A percentile compares a stretch with the other conserved stretches of the same genome.
Conservation (phyloP, 352 stramenopile species). For the Globisporangium uncinulatum region DNA sequence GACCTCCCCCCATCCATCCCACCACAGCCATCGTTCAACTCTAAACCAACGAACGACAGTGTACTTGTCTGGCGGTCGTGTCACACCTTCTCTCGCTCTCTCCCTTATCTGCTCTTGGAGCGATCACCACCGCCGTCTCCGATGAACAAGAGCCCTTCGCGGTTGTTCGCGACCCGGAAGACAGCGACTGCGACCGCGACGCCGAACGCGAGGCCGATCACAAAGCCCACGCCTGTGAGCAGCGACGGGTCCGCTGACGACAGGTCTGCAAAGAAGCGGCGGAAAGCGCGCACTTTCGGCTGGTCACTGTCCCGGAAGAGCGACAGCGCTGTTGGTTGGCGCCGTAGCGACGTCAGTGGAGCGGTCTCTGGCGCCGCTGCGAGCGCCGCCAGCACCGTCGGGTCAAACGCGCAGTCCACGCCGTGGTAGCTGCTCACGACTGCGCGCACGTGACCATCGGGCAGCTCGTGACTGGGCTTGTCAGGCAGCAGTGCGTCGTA, state of each 20-base stretch:
- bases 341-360: constrained; percentile 18
- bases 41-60: too few species aligned
- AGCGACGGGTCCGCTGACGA: constrained; percentile 25
- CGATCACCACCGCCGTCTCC: not conserved
- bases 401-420: constrained; percentile 50
- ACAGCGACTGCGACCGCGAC: constrained; percentile 50
- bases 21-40: too few species aligned
- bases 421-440: constrained; percentile 79
- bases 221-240: constrained; percentile 20
- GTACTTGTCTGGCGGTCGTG: too few species aligned
- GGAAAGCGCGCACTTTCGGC: constrained; percentile 3
- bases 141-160: constrained; percentile 8
- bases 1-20: too few species aligned
- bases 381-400: constrained; percentile 1
- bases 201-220: constrained; percentile 38
- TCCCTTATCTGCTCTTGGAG: constrained; percentile 21
- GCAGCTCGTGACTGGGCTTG: constrained; percentile 50
- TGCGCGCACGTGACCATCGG: constrained; percentile 30
- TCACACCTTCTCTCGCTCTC: not conserved
- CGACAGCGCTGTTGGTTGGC: constrained; percentile 7
- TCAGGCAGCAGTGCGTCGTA: constrained; percentile 57
- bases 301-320: constrained; percentile 1
- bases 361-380: not conserved
- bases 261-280: constrained; percentile 18
- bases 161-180: constrained; percentile 46